These are phyloP conservation scores for Niebla homalea DNA, from an alignment of 495 filamentous ascomycete species.

Conservation along the genomic window DNA sequence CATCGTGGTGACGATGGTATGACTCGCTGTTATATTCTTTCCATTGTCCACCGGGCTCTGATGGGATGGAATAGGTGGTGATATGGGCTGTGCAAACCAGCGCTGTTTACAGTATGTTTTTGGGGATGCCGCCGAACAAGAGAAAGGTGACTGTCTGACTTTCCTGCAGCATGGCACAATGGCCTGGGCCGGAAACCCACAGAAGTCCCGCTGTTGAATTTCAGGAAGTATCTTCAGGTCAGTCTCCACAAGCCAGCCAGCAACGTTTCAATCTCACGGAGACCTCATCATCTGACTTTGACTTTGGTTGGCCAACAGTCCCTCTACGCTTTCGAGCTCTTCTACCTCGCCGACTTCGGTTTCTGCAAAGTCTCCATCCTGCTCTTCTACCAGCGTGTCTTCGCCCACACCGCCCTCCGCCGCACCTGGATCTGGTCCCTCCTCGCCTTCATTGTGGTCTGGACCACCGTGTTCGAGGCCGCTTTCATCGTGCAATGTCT, in stretches of 20 bases:
- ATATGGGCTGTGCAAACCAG: no score
- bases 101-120: no score
- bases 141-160: no score
- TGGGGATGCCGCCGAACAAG: no score
- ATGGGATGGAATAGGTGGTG: no score
- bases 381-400: background rate
- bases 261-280: no score
- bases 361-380: background rate
- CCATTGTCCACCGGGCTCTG: no score
- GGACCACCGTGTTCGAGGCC: background rate
- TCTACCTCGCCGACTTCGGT: background rate
- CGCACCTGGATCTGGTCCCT: background rate
- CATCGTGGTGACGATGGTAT: no score
- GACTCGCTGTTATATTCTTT: no score
- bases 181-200: background rate
- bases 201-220: background rate
- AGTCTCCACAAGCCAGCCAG: no score
- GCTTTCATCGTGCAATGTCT: background rate
- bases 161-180: background rate
- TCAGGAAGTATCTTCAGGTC: background rate
- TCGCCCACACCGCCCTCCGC: background rate
- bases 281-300: no score
- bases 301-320: background rate
- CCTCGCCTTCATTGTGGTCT: background rate
- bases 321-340: slow-evolving; percentile 2